Conservation (phyloP, 2,329 filamentous ascomycete species). For the Coniochaeta pulveracea region DNA sequence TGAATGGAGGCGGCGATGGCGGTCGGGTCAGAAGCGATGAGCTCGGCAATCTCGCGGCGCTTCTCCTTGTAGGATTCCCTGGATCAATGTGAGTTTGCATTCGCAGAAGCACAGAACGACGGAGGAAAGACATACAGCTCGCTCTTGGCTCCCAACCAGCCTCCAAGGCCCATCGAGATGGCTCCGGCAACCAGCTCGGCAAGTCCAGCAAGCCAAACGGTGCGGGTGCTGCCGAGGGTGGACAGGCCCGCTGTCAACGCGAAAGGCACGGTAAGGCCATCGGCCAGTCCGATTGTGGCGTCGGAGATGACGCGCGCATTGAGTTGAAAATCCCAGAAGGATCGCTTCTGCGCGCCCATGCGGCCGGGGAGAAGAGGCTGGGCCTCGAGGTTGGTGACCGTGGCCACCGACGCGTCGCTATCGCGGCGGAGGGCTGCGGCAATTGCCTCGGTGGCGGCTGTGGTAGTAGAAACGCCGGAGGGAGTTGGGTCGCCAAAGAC, state of each 20-base stretch:
- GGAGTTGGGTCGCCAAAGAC: too few species aligned
- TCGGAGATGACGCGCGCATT: conserved; percentile 40
- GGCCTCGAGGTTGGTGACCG: neutral
- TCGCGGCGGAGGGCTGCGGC: too few species aligned
- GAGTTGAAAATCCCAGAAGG: conserved; percentile 7
- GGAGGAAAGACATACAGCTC: conserved; percentile 20
- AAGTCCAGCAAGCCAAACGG: conserved; percentile 58
- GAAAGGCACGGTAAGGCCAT: conserved; percentile 67
- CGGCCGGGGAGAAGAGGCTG: neutral
- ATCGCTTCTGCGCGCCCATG: neutral
- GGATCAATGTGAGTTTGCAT: conserved; percentile 2
- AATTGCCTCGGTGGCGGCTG: too few species aligned
- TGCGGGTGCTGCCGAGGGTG: conserved; percentile 45
- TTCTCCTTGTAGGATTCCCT: conserved; percentile 35
- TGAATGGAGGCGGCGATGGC: conserved; percentile 31
- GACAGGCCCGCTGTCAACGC: conserved; percentile 62
- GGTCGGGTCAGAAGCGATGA: conserved; percentile 22
- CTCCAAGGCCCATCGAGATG: conserved; percentile 65
- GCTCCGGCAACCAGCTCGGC: conserved; percentile 63
- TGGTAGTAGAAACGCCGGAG: too few species aligned
- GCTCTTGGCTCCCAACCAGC: conserved; percentile 53
- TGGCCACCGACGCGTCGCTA: too few species aligned
- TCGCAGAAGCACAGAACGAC: neutral
- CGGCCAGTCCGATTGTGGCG: conserved; percentile 62
- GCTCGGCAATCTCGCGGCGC: conserved; percentile 25